Evolutionary conservation across 805 yeast genomes (phyloP).

Genomic region (Henningerozyma blattae): DNA sequence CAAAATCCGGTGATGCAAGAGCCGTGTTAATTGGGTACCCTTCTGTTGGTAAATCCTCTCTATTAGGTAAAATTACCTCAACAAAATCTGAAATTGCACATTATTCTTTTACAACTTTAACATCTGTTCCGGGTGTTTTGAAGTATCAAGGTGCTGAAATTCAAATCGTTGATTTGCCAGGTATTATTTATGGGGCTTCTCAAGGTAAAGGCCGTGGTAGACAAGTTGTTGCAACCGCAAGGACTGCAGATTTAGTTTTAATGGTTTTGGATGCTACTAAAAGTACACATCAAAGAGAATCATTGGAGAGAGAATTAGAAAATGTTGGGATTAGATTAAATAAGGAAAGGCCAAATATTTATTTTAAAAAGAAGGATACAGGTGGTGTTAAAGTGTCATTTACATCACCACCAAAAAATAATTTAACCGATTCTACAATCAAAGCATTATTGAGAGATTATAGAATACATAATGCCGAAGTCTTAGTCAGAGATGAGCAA

Average conservation of each 20-base stretch:
- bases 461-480: slow-evolving; percentile 88
- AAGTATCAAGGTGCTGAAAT: slow-evolving; percentile 95
- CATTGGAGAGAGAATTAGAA: slow-evolving; percentile 80
- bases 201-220: slow-evolving; percentile 97
- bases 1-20: slow-evolving; percentile 93
- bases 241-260: slow-evolving; percentile 83
- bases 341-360: slow-evolving; percentile 64
- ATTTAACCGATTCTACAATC: slow-evolving; percentile 72
- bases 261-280: slow-evolving; percentile 96
- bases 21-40: slow-evolving; percentile 95
- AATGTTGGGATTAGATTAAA: slow-evolving; percentile 89
- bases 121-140: slow-evolving; percentile 92
- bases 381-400: slow-evolving; percentile 86
- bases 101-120: slow-evolving; percentile 89
- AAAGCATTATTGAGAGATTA: slow-evolving; percentile 71
- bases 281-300: slow-evolving; percentile 76
- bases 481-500: slow-evolving; percentile 76
- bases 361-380: slow-evolving; percentile 65
- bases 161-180: slow-evolving; percentile 95
- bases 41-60: slow-evolving; percentile 92
- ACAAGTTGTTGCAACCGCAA: slow-evolving; percentile 92
- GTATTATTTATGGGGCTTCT: slow-evolving; percentile 91
- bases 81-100: slow-evolving; percentile 92
- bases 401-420: slow-evolving; percentile 61
- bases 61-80: slow-evolving; percentile 78